These are phyloP conservation scores for Curvularia sp. DNA, from an alignment of 2,329 filamentous ascomycete genomes.

Conservation along the genomic window DNA sequence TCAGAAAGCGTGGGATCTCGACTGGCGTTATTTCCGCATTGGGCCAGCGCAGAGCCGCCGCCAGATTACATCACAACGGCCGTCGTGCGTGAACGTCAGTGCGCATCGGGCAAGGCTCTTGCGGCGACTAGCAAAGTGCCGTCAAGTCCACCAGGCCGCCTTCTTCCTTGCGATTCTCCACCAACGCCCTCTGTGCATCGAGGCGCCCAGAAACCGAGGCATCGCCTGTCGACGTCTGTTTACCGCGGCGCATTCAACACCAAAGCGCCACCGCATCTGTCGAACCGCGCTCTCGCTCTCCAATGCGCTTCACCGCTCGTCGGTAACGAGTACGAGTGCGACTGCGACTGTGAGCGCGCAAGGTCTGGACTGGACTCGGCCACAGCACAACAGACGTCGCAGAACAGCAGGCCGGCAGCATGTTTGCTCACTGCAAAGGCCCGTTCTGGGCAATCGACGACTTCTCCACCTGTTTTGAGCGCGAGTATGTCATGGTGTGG, in stretches of 20 bases:
- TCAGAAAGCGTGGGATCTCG: not conserved
- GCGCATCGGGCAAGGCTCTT: constrained; percentile 19
- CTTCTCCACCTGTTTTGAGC: constrained; percentile 67
- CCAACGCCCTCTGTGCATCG: constrained; percentile 2
- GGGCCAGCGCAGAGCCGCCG: not conserved
- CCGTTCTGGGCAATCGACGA: constrained; percentile 68
- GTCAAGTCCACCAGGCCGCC: constrained; percentile 8
- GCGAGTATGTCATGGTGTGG: constrained; percentile 63
- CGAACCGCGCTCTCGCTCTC: constrained; percentile 10
- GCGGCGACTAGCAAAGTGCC: constrained; percentile 9
- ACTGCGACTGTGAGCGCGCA: constrained; percentile 9
- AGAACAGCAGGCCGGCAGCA: constrained; percentile 37
- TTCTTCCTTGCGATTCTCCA: constrained; percentile 4
- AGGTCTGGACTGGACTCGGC: constrained; percentile 20
- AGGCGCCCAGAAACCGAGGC: not conserved
- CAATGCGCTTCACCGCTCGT: constrained; percentile 25
- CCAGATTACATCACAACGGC: constrained; percentile 17
- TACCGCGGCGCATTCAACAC: constrained; percentile 4
- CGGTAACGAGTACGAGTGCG: constrained; percentile 29
- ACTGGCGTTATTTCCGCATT: not conserved
- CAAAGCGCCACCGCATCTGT: constrained; percentile 3
- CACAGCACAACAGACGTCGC: constrained; percentile 17
- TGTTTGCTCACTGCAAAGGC: constrained; percentile 64
- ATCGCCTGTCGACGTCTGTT: constrained; percentile 5
- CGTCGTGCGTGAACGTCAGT: constrained; percentile 19